Percentiles rank a stretch among this genome's conserved stretches.
Evolutionary conservation across 139 green algal genomes (phyloP).

Genomic region (Coelastrella sp.): DNA sequence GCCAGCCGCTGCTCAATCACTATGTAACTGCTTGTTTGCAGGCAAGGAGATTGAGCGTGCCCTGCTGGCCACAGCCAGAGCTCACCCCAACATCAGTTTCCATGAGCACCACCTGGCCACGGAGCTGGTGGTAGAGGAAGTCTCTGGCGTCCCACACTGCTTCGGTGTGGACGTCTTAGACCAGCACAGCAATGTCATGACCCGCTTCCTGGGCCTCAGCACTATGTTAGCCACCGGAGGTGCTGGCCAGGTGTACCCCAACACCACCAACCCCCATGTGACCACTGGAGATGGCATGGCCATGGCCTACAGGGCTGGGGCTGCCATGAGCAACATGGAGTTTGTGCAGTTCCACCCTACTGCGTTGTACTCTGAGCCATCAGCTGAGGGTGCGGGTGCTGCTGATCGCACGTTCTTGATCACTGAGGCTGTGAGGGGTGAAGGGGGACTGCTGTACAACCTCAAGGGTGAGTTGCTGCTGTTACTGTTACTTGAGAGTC

Average conservation of each 20-base stretch:
- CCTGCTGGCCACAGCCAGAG: slow-evolving; percentile 76
- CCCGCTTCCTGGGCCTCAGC: slow-evolving; percentile 74
- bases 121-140: slow-evolving; percentile 55
- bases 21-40: slow-evolving; percentile 81
- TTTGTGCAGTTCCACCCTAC: slow-evolving; percentile 99
- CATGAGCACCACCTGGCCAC: slow-evolving; percentile 86
- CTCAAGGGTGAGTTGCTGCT: slow-evolving; percentile 53
- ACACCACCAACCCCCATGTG: slow-evolving; percentile 98
- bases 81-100: slow-evolving; percentile 87
- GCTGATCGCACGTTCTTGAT: slow-evolving; percentile 90
- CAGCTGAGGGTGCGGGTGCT: neutral
- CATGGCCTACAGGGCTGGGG: slow-evolving; percentile 91
- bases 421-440: slow-evolving; percentile 95
- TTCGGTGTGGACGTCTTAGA: slow-evolving; percentile 90
- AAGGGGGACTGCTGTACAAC: slow-evolving; percentile 94
- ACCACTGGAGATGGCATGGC: slow-evolving; percentile 97
- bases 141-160: slow-evolving; percentile 73
- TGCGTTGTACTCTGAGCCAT: slow-evolving; percentile 69
- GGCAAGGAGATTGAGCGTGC: slow-evolving; percentile 96
- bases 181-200: slow-evolving; percentile 27
- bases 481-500: too few species aligned
- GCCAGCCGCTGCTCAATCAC: slow-evolving; percentile 67
- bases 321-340: slow-evolving; percentile 95
- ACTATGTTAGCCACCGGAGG: slow-evolving; percentile 96
- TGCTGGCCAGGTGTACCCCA: slow-evolving; percentile 95